Base-by-base conservation (phyloP, 331 rosid species). In the Malus hybrid region DNA sequence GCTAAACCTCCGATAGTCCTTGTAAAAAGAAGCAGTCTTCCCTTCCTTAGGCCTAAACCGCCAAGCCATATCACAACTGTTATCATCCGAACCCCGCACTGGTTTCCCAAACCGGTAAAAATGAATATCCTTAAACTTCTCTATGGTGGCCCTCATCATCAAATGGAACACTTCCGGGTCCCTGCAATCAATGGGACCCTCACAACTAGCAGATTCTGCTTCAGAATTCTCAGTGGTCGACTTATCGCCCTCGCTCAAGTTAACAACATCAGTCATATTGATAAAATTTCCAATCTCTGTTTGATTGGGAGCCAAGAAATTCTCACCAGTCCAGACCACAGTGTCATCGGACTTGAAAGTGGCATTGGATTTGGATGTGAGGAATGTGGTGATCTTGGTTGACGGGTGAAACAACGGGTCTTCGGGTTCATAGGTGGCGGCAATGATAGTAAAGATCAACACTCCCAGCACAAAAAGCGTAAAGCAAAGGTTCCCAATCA, bases 61-160 rank as follows among this genome's bases (percentile, higher is more conserved):
- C 99, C 99, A 95, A 0, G 99, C 99, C 99, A 95, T 95, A 83
- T 95, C 99, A 9, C 99, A 95, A 73, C 80, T 88, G 77, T 81
- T 83, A 60, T 83, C 92, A 77, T 88, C 84, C 0, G 84, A 83
- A 10, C 97, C 97, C 7, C 20, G 72, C 32, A 81, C 91, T 0
- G 97, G 87, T 72, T 95, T 95, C 78, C 99, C 97, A 67, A 95
- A 95, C 57, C 88, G 71, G 76, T 95, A 95, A 77, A 95, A 95
- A 75, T 95, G 97, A 71, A 92, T 89, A 81, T 95, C 99, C 92
- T 89, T 82, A 77, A 92, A 95, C 84, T 66, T 83, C 31, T 95
- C 97, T 69, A 95, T 95, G 10, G 99, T 79, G 8, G 93, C 88
- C 34, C 83, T 89, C 97, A 95, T 90, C 97, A 95, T 80, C 87